Evolutionary conservation across 768 basidiomycete species (phyloP).

Genomic region (Boletellus sp.): DNA sequence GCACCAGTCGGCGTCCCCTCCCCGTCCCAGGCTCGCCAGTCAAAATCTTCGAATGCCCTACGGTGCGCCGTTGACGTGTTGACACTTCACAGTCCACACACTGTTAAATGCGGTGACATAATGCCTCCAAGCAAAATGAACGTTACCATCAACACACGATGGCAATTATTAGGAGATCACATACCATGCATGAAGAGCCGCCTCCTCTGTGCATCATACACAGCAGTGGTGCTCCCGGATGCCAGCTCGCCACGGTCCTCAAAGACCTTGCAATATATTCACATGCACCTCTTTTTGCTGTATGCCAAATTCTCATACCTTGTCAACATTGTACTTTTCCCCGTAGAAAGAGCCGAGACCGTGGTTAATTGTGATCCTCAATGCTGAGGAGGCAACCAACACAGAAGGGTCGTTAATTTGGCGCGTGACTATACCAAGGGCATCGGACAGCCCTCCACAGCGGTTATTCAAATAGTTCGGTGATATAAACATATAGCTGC

Average conservation of each 20-base stretch:
- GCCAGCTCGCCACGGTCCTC: slow-evolving; percentile 62
- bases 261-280: slow-evolving; percentile 45
- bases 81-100: slow-evolving; percentile 26
- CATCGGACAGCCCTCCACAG: slow-evolving; percentile 41
- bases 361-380: slow-evolving; percentile 52
- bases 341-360: slow-evolving; percentile 52
- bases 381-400: slow-evolving; percentile 44
- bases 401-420: slow-evolving; percentile 43
- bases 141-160: slow-evolving; percentile 3
- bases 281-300: not conserved
- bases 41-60: not conserved
- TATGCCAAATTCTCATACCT: slow-evolving; percentile 34
- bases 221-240: slow-evolving; percentile 54
- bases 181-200: slow-evolving; percentile 59
- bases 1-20: too few species aligned
- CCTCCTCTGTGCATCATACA: slow-evolving; percentile 48
- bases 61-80: not conserved
- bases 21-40: not conserved
- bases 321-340: slow-evolving; percentile 56
- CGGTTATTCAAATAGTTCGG: not conserved
- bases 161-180: slow-evolving; percentile 13
- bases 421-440: slow-evolving; percentile 31
- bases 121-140: slow-evolving; percentile 23
- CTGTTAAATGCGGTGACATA: slow-evolving; percentile 33
- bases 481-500: not conserved